Conservation (phyloP, 202 grass and related monocot species). For the Panicum virgatum region DNA sequence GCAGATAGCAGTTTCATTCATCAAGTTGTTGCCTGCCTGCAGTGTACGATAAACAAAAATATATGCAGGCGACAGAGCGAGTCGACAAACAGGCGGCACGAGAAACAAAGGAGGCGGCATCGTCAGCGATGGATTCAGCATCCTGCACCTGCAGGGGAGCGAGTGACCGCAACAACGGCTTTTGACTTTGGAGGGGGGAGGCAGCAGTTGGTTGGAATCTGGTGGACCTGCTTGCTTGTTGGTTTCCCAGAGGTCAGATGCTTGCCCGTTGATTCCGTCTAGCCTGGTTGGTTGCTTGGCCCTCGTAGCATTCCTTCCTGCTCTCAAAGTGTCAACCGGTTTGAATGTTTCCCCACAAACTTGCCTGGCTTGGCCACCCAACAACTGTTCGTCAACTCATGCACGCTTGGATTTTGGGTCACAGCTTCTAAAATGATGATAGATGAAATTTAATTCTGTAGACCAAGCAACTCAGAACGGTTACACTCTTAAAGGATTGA, state of each 20-base stretch:
- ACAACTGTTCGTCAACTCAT: background rate
- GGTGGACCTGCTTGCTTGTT: conserved; percentile 42
- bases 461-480: background rate
- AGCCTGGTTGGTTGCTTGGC: no score
- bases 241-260: conserved; percentile 50
- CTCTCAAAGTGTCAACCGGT: conserved; percentile 38
- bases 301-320: background rate
- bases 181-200: conserved; percentile 35
- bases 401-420: no score
- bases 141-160: no score
- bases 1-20: no score
- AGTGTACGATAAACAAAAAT: background rate
- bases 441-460: no score
- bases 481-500: background rate
- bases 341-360: conserved; percentile 17
- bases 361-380: background rate
- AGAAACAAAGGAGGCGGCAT: conserved; percentile 29
- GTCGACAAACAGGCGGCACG: conserved; percentile 24
- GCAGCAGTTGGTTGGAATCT: conserved; percentile 32
- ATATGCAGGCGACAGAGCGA: background rate
- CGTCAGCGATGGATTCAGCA: background rate
- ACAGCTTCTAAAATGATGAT: no score
- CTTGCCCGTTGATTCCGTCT: no score
- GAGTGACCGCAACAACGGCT: conserved; percentile 35
- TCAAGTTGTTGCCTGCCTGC: background rate